phyloP scores from a whole-genome alignment of 2,329 filamentous ascomycete species.

The Diplocarpon rosae region DNA sequence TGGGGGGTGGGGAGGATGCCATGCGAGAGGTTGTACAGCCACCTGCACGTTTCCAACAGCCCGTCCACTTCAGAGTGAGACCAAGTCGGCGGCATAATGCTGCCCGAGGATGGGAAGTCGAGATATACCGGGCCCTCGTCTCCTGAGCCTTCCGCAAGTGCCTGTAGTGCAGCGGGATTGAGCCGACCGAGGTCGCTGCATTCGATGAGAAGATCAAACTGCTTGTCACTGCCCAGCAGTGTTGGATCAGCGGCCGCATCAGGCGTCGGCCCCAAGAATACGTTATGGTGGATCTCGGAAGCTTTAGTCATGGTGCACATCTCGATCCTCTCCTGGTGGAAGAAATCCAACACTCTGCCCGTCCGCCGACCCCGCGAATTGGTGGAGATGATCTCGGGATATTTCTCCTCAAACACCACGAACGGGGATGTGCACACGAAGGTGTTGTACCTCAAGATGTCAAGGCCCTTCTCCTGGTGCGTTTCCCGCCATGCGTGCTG shows the following conservation, averaged over 20 bases:
- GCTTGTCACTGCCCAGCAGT: constrained; percentile 38
- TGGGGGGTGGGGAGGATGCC: constrained; percentile 34
- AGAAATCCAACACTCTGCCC: constrained; percentile 76
- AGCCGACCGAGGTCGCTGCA: constrained; percentile 76
- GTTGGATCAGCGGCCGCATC: constrained; percentile 42
- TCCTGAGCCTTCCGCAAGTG: constrained; percentile 44
- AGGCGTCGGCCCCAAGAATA: constrained; percentile 82
- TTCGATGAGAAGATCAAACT: constrained; percentile 79
- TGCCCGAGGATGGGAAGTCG: constrained; percentile 91
- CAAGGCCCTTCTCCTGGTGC: constrained; percentile 43
- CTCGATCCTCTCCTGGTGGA: constrained; percentile 76
- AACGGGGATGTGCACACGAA: constrained; percentile 63
- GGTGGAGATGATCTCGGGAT: constrained; percentile 63
- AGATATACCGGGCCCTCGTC: constrained; percentile 36
- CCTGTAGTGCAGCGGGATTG: constrained; percentile 53
- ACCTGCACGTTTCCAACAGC: constrained; percentile 76
- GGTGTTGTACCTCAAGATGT: constrained; percentile 65
- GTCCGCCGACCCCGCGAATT: constrained; percentile 62
- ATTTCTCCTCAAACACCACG: constrained; percentile 56
- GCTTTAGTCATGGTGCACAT: constrained; percentile 91
- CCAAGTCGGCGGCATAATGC: constrained; percentile 75
- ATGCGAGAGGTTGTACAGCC: constrained; percentile 78
- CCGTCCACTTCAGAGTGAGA: constrained; percentile 74
- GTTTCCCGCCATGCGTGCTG: constrained; percentile 65
- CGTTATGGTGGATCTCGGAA: constrained; percentile 79